Evolutionary conservation across 2,329 filamentous ascomycete species (phyloP).

Genomic region (Aspergillus amoenus): DNA sequence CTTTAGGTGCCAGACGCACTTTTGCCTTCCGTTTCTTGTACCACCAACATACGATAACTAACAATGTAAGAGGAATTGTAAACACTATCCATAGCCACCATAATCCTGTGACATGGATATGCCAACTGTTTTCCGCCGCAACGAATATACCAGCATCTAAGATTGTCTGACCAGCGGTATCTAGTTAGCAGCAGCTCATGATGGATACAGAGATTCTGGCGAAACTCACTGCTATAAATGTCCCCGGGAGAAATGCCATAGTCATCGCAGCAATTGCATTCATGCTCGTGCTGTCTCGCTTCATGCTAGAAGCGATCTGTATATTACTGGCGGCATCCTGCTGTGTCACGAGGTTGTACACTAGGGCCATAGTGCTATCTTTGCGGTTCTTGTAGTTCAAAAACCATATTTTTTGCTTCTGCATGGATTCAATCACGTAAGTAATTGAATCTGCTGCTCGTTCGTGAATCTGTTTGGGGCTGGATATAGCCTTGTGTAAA

Average conservation of each 20-base stretch:
- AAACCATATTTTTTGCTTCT: conserved; percentile 29
- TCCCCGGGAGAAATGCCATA: conserved; percentile 30
- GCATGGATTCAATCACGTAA: conserved; percentile 27
- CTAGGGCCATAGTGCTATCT: conserved; percentile 24
- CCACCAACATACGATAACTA: conserved; percentile 16
- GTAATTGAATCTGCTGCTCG: conserved; percentile 21
- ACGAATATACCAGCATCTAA: conserved; percentile 12
- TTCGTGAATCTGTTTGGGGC: conserved; percentile 8
- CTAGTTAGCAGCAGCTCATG: background rate
- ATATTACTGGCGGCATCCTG: conserved; percentile 31
- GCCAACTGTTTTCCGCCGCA: background rate
- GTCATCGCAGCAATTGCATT: conserved; percentile 32
- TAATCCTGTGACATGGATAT: background rate
- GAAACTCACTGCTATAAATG: conserved; percentile 18
- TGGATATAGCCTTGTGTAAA: conserved; percentile 4
- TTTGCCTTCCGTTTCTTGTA: background rate
- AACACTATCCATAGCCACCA: conserved; percentile 18
- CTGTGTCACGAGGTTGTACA: conserved; percentile 30
- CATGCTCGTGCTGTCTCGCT: conserved; percentile 32
- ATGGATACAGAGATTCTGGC: background rate
- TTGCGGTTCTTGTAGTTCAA: conserved; percentile 28
- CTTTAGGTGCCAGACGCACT: background rate
- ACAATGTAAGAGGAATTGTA: conserved; percentile 16
- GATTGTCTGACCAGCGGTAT: conserved; percentile 7
- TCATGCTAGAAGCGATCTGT: conserved; percentile 27